phyloP scores from a whole-genome alignment of 495 filamentous ascomycete species.

The Jackrogersella multiformis region DNA sequence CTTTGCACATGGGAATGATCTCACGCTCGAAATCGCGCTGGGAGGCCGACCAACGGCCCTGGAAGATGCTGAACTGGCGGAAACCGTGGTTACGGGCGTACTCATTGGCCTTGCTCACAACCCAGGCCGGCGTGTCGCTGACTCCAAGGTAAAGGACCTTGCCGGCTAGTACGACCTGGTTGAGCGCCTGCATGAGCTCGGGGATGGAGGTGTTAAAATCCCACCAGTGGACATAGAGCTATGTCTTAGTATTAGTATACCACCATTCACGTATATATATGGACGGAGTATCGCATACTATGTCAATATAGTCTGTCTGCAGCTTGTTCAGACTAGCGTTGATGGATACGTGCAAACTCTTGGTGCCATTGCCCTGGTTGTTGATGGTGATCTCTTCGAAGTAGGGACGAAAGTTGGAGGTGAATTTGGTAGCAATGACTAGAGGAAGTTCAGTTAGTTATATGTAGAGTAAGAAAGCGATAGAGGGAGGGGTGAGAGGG shows the following conservation, averaged over 20 bases:
- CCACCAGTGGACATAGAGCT: slow-evolving; percentile 73
- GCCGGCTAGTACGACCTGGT: slow-evolving; percentile 64
- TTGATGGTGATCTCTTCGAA: slow-evolving; percentile 64
- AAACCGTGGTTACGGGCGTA: slow-evolving; percentile 73
- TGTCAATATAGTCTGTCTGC: slow-evolving; percentile 72
- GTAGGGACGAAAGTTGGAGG: slow-evolving; percentile 53
- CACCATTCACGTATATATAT: not conserved
- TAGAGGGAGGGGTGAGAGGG: no score
- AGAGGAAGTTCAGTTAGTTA: not conserved
- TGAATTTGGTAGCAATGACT: slow-evolving; percentile 80
- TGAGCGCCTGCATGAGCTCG: slow-evolving; percentile 75
- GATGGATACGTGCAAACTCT: slow-evolving; percentile 65
- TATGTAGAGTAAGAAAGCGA: no score
- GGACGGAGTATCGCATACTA: slow-evolving; percentile 45
- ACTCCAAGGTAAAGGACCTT: slow-evolving; percentile 78
- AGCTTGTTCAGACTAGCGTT: slow-evolving; percentile 66
- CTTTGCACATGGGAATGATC: slow-evolving; percentile 70
- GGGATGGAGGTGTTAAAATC: slow-evolving; percentile 68
- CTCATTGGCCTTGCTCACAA: slow-evolving; percentile 72
- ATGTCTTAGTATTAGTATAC: slow-evolving; percentile 4
- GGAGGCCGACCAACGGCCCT: slow-evolving; percentile 70
- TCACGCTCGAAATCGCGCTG: slow-evolving; percentile 75
- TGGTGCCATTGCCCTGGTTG: slow-evolving; percentile 65
- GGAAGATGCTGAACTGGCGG: slow-evolving; percentile 72
- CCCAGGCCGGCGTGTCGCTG: slow-evolving; percentile 75